Percentiles rank a stretch among this genome's conserved stretches.
Conservation (phyloP, 2,329 filamentous ascomycete species). For the Penicillium crustosum region DNA sequence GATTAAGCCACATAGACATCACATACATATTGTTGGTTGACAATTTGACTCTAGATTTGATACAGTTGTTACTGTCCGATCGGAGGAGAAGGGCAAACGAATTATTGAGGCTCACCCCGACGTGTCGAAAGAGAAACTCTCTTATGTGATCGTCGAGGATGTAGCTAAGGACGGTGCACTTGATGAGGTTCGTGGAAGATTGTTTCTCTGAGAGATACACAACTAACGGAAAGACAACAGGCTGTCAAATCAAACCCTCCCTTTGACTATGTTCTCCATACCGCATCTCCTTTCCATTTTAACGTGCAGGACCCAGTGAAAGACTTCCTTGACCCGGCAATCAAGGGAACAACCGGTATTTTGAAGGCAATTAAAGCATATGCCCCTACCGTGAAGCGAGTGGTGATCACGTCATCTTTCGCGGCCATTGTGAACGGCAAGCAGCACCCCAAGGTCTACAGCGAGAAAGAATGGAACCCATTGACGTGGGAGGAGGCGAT, state of each 20-base stretch:
- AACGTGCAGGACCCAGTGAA: slow-evolving; percentile 70
- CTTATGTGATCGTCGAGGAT: slow-evolving; percentile 69
- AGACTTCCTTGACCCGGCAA: slow-evolving; percentile 59
- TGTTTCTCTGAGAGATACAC: neutral
- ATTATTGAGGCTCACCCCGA: slow-evolving; percentile 57
- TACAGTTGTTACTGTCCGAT: slow-evolving; percentile 63
- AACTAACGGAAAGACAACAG: slow-evolving; percentile 21
- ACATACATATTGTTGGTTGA: neutral
- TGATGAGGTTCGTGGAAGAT: slow-evolving; percentile 47
- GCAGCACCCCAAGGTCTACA: slow-evolving; percentile 37
- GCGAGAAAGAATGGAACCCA: slow-evolving; percentile 46
- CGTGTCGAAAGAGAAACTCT: slow-evolving; percentile 56
- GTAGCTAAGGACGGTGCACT: slow-evolving; percentile 71
- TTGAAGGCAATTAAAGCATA: slow-evolving; percentile 61
- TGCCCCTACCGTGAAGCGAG: slow-evolving; percentile 67
- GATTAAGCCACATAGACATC: neutral
- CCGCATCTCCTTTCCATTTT: slow-evolving; percentile 71
- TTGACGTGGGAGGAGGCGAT: slow-evolving; percentile 45
- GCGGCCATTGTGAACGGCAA: slow-evolving; percentile 60
- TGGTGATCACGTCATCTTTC: slow-evolving; percentile 70
- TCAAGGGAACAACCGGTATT: slow-evolving; percentile 64
- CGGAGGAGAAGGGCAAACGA: slow-evolving; percentile 60
- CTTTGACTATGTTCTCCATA: slow-evolving; percentile 73
- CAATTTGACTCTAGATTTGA: slow-evolving; percentile 49
- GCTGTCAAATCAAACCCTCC: slow-evolving; percentile 61